Evolutionary conservation across 1,139 yeast species (phyloP).

Genomic region (Eremothecium sinecaudum): DNA sequence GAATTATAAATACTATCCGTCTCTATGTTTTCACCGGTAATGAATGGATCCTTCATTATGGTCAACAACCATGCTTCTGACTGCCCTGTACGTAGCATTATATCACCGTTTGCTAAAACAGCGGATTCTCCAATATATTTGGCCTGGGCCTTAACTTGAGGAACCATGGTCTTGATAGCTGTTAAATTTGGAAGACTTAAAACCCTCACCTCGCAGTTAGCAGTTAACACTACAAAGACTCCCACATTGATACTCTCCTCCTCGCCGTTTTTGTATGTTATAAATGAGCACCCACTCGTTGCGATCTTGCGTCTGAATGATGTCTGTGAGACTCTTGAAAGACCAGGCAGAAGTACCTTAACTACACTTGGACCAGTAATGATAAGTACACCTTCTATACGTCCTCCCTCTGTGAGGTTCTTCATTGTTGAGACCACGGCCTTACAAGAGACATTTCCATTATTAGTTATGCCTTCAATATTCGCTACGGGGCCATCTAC

Average conservation of each 20-base stretch:
- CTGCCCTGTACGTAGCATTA: conserved; percentile 49
- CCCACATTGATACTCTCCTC: conserved; percentile 33
- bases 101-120: conserved; percentile 63
- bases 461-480: conserved; percentile 50
- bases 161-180: conserved; percentile 36
- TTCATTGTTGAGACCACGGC: conserved; percentile 56
- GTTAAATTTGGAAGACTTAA: conserved; percentile 46
- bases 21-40: conserved; percentile 26
- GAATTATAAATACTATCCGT: conserved; percentile 51
- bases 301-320: conserved; percentile 41
- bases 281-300: conserved; percentile 50
- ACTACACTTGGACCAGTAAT: conserved; percentile 54
- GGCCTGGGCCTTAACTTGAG: conserved; percentile 38
- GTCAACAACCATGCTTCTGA: conserved; percentile 50
- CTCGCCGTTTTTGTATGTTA: conserved; percentile 19
- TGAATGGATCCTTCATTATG: conserved; percentile 28
- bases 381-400: conserved; percentile 54
- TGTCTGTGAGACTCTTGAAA: conserved; percentile 51
- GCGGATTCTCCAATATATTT: conserved; percentile 37
- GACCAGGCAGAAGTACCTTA: conserved; percentile 54
- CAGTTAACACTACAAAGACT: conserved; percentile 36
- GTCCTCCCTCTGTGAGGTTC: conserved; percentile 52
- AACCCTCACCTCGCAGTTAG: conserved; percentile 36
- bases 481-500: conserved; percentile 41
- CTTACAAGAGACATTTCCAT: conserved; percentile 50